Base-by-base conservation (phyloP, 331 rosid genomes). In the Dryas integrifolia region DNA sequence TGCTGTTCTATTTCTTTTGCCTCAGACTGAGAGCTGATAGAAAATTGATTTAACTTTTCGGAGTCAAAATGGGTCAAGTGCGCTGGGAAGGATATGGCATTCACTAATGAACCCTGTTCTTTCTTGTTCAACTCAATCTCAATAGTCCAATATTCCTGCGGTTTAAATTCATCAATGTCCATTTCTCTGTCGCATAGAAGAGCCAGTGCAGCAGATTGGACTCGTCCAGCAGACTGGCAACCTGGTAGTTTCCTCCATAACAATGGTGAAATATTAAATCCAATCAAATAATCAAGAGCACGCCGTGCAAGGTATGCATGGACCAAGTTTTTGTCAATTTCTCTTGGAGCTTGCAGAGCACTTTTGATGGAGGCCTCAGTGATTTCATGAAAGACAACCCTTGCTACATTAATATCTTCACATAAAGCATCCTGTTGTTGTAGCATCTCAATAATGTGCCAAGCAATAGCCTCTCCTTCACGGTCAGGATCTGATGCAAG, bases 401-500 rank as follows among this genome's bases (percentile, higher is more conserved):
- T 88, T 45, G 93, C 84, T 43, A 95, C 70, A 40, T 63, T 77
- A 79, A 88, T 62, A 72, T 84, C 88, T 65, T 87, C 82, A 1
- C 53, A 86, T 76, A 95, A 74, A 72, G 96, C 90, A 72, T 90
- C 98, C 81, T 92, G 98, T 70, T 89, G 99, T 41, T 87, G 87
- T 77, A 95, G 82, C 99, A 92, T 95, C 90, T 95, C 99, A 72
- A 92, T 26, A 55, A 95, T 88, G 83, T 95, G 99, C 99, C 99
- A 95, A 44, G 98, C 90, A 77, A 95, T 95, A 77, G 99, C 97
- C 92, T 95, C 99, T 58, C 99, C 99, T 82, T 95, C 99, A 44
- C 99, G 97, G 78, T 95, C 98, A 16, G 99, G 99, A 90, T 95
- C 98, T 76, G 99, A 95, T 46, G 99, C 99, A 83, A 95, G 96